Percentiles rank a stretch among this genome's conserved stretches.
These are phyloP conservation scores for Avena atlantica DNA, from an alignment of 176 grass and related monocot genomes.

Conservation along the genomic window DNA sequence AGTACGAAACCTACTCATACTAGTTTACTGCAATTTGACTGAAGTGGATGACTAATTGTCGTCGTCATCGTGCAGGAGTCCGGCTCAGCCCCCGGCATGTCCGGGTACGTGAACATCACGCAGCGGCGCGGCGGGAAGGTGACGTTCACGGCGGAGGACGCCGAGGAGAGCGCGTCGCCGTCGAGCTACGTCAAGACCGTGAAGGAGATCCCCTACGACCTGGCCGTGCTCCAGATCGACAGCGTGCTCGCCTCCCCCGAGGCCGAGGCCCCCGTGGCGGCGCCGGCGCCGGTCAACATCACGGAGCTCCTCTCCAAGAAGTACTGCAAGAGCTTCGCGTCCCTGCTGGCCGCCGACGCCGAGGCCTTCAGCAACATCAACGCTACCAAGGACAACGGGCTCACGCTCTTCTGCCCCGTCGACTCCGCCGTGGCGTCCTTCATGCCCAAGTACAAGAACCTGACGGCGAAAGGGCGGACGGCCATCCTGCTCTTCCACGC, in stretches of 20 bases:
- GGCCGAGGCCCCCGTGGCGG: constrained; percentile 64
- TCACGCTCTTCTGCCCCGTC: constrained; percentile 76
- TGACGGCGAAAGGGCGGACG: constrained; percentile 71
- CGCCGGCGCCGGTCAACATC: constrained; percentile 69
- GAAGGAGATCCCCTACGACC: constrained; percentile 69
- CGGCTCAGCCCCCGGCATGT: constrained; percentile 55
- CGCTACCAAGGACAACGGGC: constrained; percentile 67
- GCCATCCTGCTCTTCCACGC: constrained; percentile 81
- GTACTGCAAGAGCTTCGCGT: constrained; percentile 78
- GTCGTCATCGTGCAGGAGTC: constrained; percentile 47
- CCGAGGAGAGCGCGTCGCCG: constrained; percentile 32
- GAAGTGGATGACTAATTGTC: neutral
- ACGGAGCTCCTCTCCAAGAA: constrained; percentile 81
- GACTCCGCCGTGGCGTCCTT: constrained; percentile 64
- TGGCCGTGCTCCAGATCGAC: constrained; percentile 68
- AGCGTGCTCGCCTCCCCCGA: constrained; percentile 56
- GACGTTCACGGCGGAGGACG: constrained; percentile 58
- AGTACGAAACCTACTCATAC: neutral
- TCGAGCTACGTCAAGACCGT: constrained; percentile 58
- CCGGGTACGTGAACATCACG: constrained; percentile 76
- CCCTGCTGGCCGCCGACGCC: constrained; percentile 53
- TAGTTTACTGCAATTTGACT: neutral
- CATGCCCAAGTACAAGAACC: constrained; percentile 85
- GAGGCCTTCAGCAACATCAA: constrained; percentile 65
- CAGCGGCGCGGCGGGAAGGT: constrained; percentile 63